phyloP scores from a whole-genome alignment of 768 basidiomycete genomes.

The Boletus sp. region DNA sequence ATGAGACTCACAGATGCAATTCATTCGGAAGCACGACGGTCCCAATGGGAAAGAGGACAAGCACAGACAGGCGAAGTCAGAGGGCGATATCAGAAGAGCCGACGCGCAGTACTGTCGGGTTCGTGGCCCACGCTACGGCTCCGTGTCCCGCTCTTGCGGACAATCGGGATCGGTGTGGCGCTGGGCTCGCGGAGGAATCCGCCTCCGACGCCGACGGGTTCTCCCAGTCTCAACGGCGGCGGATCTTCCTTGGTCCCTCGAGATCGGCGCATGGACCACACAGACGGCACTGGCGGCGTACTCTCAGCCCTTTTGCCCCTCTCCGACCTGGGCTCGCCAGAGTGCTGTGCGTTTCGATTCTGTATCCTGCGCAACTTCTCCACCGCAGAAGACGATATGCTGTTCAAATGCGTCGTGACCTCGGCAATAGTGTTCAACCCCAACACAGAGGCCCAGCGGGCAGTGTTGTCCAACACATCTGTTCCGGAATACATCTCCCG shows the following conservation, averaged over 20 bases:
- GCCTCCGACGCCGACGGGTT: slow-evolving; percentile 4
- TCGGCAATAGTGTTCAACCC: slow-evolving; percentile 23
- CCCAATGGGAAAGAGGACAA: neutral
- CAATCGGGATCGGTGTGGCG: slow-evolving; percentile 22
- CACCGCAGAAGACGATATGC: slow-evolving; percentile 14
- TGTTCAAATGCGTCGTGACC: slow-evolving; percentile 11
- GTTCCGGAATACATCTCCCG: slow-evolving; percentile 17
- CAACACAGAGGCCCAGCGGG: slow-evolving; percentile 28
- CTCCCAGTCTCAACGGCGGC: slow-evolving; percentile 3
- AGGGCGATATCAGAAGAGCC: slow-evolving; percentile 18
- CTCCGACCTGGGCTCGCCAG: neutral
- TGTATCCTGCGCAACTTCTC: slow-evolving; percentile 24
- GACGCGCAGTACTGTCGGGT: slow-evolving; percentile 7
- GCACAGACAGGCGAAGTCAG: no score
- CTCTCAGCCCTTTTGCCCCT: slow-evolving; percentile 28
- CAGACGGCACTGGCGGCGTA: slow-evolving; percentile 26
- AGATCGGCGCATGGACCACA: slow-evolving; percentile 15
- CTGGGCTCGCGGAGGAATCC: slow-evolving; percentile 30
- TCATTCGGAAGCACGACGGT: neutral
- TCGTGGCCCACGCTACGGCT: slow-evolving; percentile 30
- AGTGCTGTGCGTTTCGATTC: neutral
- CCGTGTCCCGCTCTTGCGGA: slow-evolving; percentile 18
- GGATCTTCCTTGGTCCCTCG: slow-evolving; percentile 14
- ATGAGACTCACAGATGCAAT: slow-evolving; percentile 19
- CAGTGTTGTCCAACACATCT: slow-evolving; percentile 26